Evolutionary conservation across 345 rosid genomes (phyloP).

Genomic region (Toxicodendron radicans): DNA sequence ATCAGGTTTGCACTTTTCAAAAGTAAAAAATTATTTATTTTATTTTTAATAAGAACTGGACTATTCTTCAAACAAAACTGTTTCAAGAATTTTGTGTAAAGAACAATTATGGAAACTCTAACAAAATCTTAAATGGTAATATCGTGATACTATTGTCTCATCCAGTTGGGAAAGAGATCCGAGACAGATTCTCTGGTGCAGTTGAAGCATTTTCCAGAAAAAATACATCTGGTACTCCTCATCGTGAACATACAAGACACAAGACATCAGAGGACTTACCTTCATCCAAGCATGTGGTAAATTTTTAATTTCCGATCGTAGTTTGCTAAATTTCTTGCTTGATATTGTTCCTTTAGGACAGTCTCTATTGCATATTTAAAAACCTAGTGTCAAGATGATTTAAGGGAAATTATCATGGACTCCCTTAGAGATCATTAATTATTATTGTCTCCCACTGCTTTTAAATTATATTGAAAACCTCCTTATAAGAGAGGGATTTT

Average conservation of each 20-base stretch:
- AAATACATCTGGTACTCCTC: constrained; percentile 47
- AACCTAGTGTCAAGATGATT: background rate
- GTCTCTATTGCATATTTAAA: background rate
- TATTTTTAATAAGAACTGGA: background rate
- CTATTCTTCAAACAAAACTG: background rate
- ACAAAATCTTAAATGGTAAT: background rate
- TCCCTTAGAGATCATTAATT: too few species aligned
- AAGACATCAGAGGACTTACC: constrained; percentile 57
- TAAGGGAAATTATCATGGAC: too few species aligned
- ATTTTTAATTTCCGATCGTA: constrained; percentile 10
- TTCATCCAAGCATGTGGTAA: constrained; percentile 59
- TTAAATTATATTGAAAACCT: too few species aligned
- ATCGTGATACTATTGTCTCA: constrained; percentile 16
- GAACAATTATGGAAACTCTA: background rate
- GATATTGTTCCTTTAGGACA: background rate
- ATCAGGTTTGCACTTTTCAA: constrained; percentile 33
- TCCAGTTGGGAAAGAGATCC: constrained; percentile 56
- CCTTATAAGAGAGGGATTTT: too few species aligned
- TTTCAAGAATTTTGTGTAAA: background rate
- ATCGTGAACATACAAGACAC: constrained; percentile 47
- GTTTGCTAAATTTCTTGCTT: background rate
- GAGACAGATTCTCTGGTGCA: constrained; percentile 67
- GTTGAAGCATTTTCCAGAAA: constrained; percentile 71
- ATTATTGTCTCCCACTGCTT: too few species aligned
- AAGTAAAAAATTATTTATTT: too few species aligned